Conservation (phyloP, 176 grass and related monocot species). For the Ampelocalamus luodianensis region DNA sequence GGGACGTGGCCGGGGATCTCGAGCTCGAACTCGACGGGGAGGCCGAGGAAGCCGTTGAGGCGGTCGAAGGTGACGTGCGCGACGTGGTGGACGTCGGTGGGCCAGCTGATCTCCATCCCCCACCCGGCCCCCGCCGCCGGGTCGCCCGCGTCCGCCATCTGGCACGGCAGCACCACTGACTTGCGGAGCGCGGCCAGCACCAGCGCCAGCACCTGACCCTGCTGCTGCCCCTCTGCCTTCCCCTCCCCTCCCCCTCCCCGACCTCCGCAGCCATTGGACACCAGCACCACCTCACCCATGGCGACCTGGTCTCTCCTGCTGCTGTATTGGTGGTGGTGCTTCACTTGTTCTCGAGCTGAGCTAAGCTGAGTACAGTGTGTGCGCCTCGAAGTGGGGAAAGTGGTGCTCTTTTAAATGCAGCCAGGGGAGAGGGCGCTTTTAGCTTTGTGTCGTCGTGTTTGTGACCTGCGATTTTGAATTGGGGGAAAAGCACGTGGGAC, state of each 20-base stretch:
- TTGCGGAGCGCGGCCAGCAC: constrained; percentile 62
- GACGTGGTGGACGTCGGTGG: constrained; percentile 89
- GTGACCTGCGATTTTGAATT: constrained; percentile 40
- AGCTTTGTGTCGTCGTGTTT: constrained; percentile 19
- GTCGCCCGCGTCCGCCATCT: constrained; percentile 50
- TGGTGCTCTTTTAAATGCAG: constrained; percentile 24
- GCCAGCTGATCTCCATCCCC: constrained; percentile 85
- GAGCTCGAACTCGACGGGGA: constrained; percentile 89
- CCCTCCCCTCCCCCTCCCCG: constrained; percentile 24
- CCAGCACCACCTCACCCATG: constrained; percentile 56
- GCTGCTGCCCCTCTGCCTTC: constrained; percentile 46
- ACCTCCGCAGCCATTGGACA: constrained; percentile 40
- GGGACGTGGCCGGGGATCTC: constrained; percentile 80
- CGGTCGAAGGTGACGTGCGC: constrained; percentile 97
- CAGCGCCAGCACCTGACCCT: constrained; percentile 58
- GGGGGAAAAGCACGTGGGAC: constrained; percentile 20
- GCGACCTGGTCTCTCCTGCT: background rate
- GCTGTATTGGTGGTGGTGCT: background rate
- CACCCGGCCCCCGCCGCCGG: constrained; percentile 18
- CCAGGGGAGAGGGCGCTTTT: background rate
- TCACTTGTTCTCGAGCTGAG: background rate
- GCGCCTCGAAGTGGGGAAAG: constrained; percentile 43
- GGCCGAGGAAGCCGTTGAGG: constrained; percentile 88
- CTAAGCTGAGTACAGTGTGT: background rate
- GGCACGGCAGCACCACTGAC: constrained; percentile 69